Evolutionary conservation across 2,329 filamentous ascomycete genomes (phyloP).

Genomic region (Diplodia mutila): DNA sequence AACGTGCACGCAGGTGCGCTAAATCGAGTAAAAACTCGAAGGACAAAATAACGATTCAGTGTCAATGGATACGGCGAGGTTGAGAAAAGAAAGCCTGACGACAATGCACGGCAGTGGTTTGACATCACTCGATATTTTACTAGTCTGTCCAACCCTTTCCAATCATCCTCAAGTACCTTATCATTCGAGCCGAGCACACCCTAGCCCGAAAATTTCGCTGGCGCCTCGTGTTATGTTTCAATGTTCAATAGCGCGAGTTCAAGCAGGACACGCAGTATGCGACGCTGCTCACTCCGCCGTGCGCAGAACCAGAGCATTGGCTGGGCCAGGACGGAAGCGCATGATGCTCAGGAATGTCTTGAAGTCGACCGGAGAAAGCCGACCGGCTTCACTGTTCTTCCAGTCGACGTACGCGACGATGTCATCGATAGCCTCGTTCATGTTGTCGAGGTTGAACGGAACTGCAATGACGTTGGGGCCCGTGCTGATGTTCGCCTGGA

Average conservation of each 20-base stretch:
- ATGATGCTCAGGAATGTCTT: slow-evolving; percentile 11
- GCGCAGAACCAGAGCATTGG: neutral
- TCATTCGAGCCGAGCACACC: neutral
- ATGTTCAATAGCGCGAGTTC: neutral
- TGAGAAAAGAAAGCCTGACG: neutral
- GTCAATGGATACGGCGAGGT: neutral
- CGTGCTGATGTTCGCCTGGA: slow-evolving; percentile 5
- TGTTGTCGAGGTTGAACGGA: slow-evolving; percentile 7
- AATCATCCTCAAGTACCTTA: neutral
- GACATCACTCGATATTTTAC: neutral
- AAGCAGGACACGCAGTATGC: neutral
- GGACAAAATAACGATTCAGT: too few relatives aligned
- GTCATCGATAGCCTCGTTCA: neutral
- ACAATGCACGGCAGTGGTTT: neutral
- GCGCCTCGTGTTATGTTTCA: neutral
- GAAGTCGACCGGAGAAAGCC: neutral
- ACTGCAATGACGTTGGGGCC: neutral
- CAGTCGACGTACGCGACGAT: slow-evolving; percentile 6
- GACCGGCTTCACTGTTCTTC: slow-evolving; percentile 7
- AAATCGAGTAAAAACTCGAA: too few relatives aligned
- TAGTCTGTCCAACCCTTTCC: neutral
- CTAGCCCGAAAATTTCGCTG: neutral
- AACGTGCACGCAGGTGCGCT: too few relatives aligned
- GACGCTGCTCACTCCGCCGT: neutral
- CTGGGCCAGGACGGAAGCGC: neutral